Conservation (phyloP, 805 yeast species). For the Torulaspora indica region DNA sequence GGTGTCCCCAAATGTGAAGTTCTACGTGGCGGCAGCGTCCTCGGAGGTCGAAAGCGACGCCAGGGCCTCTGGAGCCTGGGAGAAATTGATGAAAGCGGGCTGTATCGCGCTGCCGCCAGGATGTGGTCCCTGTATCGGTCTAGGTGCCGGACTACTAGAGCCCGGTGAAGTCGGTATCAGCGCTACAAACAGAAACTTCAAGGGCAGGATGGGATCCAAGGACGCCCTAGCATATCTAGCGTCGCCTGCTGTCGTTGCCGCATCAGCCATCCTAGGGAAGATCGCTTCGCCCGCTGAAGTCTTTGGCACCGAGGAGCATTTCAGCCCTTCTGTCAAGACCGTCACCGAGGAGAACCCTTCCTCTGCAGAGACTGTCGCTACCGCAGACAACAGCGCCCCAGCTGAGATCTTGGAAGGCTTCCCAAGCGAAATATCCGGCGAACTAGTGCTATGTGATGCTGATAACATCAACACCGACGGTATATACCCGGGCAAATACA, state of each 20-base stretch:
- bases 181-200: conserved; percentile 97
- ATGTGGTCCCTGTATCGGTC: conserved; percentile 98
- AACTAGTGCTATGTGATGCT: conserved; percentile 90
- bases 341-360: conserved; percentile 27
- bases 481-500: conserved; percentile 97
- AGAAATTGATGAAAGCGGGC: conserved; percentile 83
- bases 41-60: conserved; percentile 91
- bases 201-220: conserved; percentile 98
- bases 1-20: conserved; percentile 85
- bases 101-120: conserved; percentile 96
- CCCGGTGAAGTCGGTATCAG: conserved; percentile 98
- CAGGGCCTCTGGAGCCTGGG: conserved; percentile 88
- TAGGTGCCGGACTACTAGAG: conserved; percentile 88
- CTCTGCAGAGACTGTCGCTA: conserved; percentile 32
- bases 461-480: conserved; percentile 98
- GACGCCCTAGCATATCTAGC: conserved; percentile 95
- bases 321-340: conserved; percentile 45
- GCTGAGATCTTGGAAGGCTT: conserved; percentile 85
- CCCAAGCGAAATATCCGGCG: conserved; percentile 87
- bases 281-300: conserved; percentile 91
- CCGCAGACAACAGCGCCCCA: conserved; percentile 38
- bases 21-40: conserved; percentile 97
- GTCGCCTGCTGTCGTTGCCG: conserved; percentile 97
- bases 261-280: conserved; percentile 92
- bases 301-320: conserved; percentile 51